Evolutionary conservation across 257 asterid genomes (phyloP).

Genomic region (Capsicum rhomboideum): DNA sequence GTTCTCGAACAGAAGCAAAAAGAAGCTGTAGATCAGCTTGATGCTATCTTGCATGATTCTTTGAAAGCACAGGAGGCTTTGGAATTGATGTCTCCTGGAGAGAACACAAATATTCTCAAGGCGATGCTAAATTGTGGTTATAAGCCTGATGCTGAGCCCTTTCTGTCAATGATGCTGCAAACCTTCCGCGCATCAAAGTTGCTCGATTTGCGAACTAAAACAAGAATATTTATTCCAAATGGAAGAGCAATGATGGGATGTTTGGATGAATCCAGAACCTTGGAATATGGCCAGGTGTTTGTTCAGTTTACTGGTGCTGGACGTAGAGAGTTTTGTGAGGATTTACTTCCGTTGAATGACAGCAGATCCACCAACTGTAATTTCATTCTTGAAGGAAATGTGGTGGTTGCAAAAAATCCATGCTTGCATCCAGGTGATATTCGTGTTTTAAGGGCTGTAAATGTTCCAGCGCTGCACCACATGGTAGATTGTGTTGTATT

Average conservation of each 20-base stretch:
- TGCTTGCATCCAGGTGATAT: slow-evolving; percentile 96
- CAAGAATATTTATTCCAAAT: slow-evolving; percentile 58
- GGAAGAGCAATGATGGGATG: slow-evolving; percentile 94
- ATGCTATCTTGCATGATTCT: slow-evolving; percentile 56
- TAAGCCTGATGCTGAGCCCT: slow-evolving; percentile 76
- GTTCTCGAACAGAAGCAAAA: slow-evolving; percentile 56
- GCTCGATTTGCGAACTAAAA: slow-evolving; percentile 52
- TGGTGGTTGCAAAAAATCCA: slow-evolving; percentile 86
- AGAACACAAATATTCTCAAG: slow-evolving; percentile 61
- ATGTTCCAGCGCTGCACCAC: slow-evolving; percentile 52
- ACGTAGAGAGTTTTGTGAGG: slow-evolving; percentile 21
- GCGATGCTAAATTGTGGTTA: slow-evolving; percentile 83
- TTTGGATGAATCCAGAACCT: slow-evolving; percentile 65
- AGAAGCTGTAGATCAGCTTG: slow-evolving; percentile 68
- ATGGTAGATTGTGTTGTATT: slow-evolving; percentile 94
- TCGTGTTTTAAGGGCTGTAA: slow-evolving; percentile 60
- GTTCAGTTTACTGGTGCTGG: slow-evolving; percentile 51
- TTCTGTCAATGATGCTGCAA: slow-evolving; percentile 82
- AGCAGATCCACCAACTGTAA: slow-evolving; percentile 6
- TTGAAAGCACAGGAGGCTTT: slow-evolving; percentile 61
- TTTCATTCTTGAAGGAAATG: slow-evolving; percentile 30
- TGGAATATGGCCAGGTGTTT: slow-evolving; percentile 84
- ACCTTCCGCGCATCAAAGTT: slow-evolving; percentile 62
- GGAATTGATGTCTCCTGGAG: slow-evolving; percentile 85
- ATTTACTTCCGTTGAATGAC: slow-evolving; percentile 10